Evolutionary conservation across 768 basidiomycete species (phyloP), one percentile per base, ranked within the genome.

Genomic region (Lentinula detonsa): DNA sequence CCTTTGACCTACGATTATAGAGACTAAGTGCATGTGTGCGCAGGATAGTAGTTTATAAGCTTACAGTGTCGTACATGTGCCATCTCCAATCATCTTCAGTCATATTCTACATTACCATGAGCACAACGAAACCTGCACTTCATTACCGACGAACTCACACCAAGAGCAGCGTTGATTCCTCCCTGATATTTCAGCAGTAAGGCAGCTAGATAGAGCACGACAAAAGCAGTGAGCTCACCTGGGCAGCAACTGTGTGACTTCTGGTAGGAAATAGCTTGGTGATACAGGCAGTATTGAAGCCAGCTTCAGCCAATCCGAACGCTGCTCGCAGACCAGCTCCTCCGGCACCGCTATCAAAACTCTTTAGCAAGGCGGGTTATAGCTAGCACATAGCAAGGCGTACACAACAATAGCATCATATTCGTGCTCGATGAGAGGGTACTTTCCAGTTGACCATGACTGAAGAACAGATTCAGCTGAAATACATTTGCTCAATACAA

Each of bases 11-110:
- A 67, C 54, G 61, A 34, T n/a, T 42, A 61, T 35, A n/a, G 57
- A 71, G 55, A 16, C 61, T 61, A 39, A 65, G 64, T 34, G 9
- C 37, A 57, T 37, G 49, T 28, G n/a, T 31, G 52, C 34, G 43
- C 40, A 34, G n/a, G 23, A 35, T 43, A 46, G 48, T 46, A 49
- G 59, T 10, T 51, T 37, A 49, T 21, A 48, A 11, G 74, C 89
- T 68, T 72, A 93, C 93, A 56, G 92, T 94, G 71, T 93, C 93
- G 70, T 94, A 96, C 94, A 96, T 97, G 72, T 97, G 95, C 95
- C 95, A 97, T 75, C 95, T 80, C 95, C 95, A 98, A 73, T 98
- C 95, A 70, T 98, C 97, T 77, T 99, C 97, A 4, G 95, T 97
- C 95, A 98, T 95, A 78, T 98, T 97, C 87, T 93, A 71, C 51